Conservation (phyloP, 1,284 basidiomycete genomes). For the Apiotrichum gracile region DNA sequence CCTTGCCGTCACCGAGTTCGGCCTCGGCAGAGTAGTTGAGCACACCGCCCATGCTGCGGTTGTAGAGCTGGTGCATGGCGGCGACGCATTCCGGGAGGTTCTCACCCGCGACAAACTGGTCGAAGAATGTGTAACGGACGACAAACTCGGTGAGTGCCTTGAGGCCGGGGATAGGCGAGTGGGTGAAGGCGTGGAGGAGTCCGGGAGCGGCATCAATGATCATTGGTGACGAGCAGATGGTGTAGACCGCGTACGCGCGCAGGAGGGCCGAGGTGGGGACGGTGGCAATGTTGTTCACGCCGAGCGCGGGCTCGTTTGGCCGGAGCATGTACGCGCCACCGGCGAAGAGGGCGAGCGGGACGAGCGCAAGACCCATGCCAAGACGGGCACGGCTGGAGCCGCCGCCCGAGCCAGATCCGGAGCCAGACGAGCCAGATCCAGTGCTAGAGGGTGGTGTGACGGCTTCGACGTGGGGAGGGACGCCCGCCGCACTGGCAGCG, state of each 20-base stretch:
- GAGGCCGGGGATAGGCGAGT: constrained; percentile 58
- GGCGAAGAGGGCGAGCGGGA: not conserved
- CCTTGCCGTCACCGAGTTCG: constrained; percentile 50
- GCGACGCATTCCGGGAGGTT: constrained; percentile 64
- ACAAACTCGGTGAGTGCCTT: constrained; percentile 61
- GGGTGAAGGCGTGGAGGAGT: constrained; percentile 59
- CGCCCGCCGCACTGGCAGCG: not conserved
- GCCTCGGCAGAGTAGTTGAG: constrained; percentile 84
- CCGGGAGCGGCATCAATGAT: constrained; percentile 71
- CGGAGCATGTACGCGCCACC: not conserved
- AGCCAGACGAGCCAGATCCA: not conserved
- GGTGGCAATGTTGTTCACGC: constrained; percentile 2
- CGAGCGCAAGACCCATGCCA: not conserved
- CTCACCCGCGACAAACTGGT: constrained; percentile 79
- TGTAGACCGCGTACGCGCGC: constrained; percentile 73
- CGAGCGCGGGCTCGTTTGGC: not conserved
- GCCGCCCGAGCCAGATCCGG: not conserved
- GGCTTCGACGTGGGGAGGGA: not conserved
- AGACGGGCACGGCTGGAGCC: not conserved
- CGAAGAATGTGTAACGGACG: constrained; percentile 78
- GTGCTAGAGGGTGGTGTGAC: not conserved
- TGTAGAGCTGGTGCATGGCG: constrained; percentile 59
- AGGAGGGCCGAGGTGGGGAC: constrained; percentile 47
- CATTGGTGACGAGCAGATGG: constrained; percentile 67
- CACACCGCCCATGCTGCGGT: constrained; percentile 66